Conservation (phyloP, 768 basidiomycete genomes). For the Chalciporus piperatus region DNA sequence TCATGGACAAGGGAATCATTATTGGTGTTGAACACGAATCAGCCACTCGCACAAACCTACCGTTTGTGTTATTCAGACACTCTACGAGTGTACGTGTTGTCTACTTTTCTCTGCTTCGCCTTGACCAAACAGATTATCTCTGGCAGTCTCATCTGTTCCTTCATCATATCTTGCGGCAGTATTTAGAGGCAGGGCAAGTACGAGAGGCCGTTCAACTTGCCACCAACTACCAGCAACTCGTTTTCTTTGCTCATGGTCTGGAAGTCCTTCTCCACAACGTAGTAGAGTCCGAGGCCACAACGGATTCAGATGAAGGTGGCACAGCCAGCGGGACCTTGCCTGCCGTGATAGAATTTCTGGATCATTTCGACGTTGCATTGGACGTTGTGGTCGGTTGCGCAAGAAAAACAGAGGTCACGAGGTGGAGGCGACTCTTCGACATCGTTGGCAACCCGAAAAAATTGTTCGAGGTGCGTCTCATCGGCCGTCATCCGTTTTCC, state of each 20-base stretch:
- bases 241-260: conserved; percentile 91
- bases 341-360: conserved; percentile 82
- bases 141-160: conserved; percentile 88
- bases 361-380: conserved; percentile 87
- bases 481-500: not conserved
- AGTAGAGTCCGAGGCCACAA: conserved; percentile 74
- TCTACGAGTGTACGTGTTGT: conserved; percentile 71
- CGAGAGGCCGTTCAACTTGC: conserved; percentile 85
- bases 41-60: conserved; percentile 66
- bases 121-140: not conserved
- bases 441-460: conserved; percentile 87
- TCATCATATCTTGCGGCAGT: conserved; percentile 84
- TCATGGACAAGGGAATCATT: conserved; percentile 99
- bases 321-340: conserved; percentile 44
- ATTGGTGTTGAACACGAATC: conserved; percentile 93
- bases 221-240: conserved; percentile 78
- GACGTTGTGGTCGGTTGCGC: conserved; percentile 97
- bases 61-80: conserved; percentile 91
- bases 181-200: conserved; percentile 61
- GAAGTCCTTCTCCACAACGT: conserved; percentile 94
- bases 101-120: not conserved
- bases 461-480: conserved; percentile 76
- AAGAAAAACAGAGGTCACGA: conserved; percentile 89
- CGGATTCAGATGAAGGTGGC: conserved; percentile 29
- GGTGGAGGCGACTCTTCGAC: conserved; percentile 87